Evolutionary conservation across 2,329 filamentous ascomycete genomes (phyloP), one percentile per base, ranked within the genome.

Genomic region (Didymosphaeria variabile): DNA sequence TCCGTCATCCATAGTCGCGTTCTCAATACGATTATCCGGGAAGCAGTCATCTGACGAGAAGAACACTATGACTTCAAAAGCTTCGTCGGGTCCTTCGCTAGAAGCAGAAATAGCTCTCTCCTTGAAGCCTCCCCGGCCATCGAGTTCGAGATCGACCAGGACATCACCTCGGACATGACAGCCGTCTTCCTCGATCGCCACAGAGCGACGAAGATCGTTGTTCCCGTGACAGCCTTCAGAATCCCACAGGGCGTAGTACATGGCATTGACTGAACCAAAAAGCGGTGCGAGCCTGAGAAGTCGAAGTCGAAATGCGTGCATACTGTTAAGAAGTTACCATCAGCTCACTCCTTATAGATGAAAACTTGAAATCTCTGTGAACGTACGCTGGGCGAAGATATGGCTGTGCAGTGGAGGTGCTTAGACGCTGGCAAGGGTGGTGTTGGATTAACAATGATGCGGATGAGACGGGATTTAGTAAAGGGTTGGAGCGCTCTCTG

Each of bases 11-110:
- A 60, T 21, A 32, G 34, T 45, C 12, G 58, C 58, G 21, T 61
- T 54, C 15, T 57, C 59, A 23, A 61, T 61, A 17, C 46, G 40
- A 36, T 46, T 61, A 26, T 57, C 54, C 31, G 59, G 59, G 32
- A 57, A 47, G 59, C 59, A 61, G 42, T 57, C 59, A n/a, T 57
- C 59, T 9, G 46, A 38, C 29, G 53, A 57, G 54, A 61, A 61
- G 46, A 61, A 61, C 13, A 57, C 59, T 21, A 57, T 47, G 23
- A 57, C 52, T 38, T 57, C 46, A 32, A 54, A 61, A 19, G 31
- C 42, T 21, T 36, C 31, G 6, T 26, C 32, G 45, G 50, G 32
- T 47, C 57, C 54, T 8, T 55, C 42, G 26, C 23, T 31, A 26
- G 12, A 23, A 36, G 58, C 58, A 2, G 52, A 52, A 21, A 60